Evolutionary conservation across 352 stramenopile species (phyloP), one percentile per base, ranked within the genome.

Genomic region (Phytophthora meadii): DNA sequence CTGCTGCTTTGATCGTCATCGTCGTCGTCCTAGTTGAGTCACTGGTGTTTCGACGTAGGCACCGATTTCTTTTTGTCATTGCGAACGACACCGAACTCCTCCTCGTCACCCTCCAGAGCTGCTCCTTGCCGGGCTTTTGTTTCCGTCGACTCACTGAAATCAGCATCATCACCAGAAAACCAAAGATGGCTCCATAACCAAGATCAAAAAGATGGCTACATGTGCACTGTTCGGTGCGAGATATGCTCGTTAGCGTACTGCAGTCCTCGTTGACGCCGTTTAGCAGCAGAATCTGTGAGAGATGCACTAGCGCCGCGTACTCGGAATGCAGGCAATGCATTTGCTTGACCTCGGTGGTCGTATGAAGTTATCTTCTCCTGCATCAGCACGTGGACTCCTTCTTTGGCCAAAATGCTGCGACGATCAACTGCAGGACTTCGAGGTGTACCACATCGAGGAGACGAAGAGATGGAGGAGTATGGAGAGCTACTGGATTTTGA

Each of bases 91-190:
- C 70, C 78, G 25, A 91, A 83, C 47, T 89, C 82, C 44, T 91
- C 79, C 41, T 89, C 87, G 40, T 74, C 77, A 14, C 77, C 77
- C 34, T 90, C 79, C 82, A 92, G 30, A 82, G 73, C 42, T 85
- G 69, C 1, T 79, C 74, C 57, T 88, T 83, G 25, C 70, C 76
- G 10, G 75, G 78, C 34, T 79, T 80, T 47, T 75, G 68, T 67
- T 79, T 82, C 68, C 83, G 88, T 24, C 80, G 72, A 62, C 81
- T 86, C 41, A 92, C 65, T 15, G 84, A 90, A 37, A 89, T 72
- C 2, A 77, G 54, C 27, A 92, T 75, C 28, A 87, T 79, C 25
- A 92, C 27, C 8, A 95, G 59, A 51, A 95, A 95, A 17, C 84
- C 80, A 8, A 89, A 22, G 22, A 22, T 22, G 22, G 22, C 22